These are phyloP conservation scores for Acarospora socialis DNA, from an alignment of 2,329 filamentous ascomycete genomes.

Conservation along the genomic window DNA sequence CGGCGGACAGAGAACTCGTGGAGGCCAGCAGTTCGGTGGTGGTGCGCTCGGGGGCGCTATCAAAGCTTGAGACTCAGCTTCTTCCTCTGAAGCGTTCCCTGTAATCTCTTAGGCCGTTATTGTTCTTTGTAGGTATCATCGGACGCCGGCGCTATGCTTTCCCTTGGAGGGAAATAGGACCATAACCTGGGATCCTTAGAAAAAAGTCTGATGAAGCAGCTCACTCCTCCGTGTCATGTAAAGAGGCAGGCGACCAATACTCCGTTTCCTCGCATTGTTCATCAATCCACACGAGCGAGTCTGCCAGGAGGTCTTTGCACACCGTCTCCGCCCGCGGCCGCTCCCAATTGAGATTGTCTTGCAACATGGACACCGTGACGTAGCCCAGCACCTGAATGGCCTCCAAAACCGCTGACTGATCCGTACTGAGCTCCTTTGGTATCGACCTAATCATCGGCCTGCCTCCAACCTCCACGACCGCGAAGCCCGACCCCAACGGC, in stretches of 20 bases:
- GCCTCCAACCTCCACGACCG: slow-evolving; percentile 67
- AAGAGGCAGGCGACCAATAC: slow-evolving; percentile 55
- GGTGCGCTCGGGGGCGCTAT: slow-evolving; percentile 37
- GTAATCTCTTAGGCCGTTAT: background rate
- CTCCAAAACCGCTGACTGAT: slow-evolving; percentile 85
- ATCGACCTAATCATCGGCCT: slow-evolving; percentile 83
- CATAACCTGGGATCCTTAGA: too few species aligned
- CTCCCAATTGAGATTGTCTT: slow-evolving; percentile 76
- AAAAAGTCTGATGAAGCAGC: too few species aligned
- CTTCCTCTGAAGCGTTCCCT: background rate
- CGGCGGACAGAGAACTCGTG: slow-evolving; percentile 29
- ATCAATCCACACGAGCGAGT: slow-evolving; percentile 91
- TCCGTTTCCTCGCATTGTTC: slow-evolving; percentile 73
- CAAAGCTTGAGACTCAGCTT: slow-evolving; percentile 29
- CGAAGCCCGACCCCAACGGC: slow-evolving; percentile 79
- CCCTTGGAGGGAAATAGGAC: slow-evolving; percentile 2
- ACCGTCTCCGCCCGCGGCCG: slow-evolving; percentile 73
- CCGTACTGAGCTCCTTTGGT: slow-evolving; percentile 86
- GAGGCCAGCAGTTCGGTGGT: slow-evolving; percentile 35
- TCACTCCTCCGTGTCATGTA: slow-evolving; percentile 11
- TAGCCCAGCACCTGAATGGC: slow-evolving; percentile 81
- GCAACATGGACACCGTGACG: slow-evolving; percentile 78
- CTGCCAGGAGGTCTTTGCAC: slow-evolving; percentile 74
- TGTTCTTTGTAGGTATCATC: background rate
- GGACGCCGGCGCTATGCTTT: slow-evolving; percentile 1